Evolutionary conservation across 2,329 filamentous ascomycete genomes (phyloP).

Genomic region (Ophiocordyceps robertsii): DNA sequence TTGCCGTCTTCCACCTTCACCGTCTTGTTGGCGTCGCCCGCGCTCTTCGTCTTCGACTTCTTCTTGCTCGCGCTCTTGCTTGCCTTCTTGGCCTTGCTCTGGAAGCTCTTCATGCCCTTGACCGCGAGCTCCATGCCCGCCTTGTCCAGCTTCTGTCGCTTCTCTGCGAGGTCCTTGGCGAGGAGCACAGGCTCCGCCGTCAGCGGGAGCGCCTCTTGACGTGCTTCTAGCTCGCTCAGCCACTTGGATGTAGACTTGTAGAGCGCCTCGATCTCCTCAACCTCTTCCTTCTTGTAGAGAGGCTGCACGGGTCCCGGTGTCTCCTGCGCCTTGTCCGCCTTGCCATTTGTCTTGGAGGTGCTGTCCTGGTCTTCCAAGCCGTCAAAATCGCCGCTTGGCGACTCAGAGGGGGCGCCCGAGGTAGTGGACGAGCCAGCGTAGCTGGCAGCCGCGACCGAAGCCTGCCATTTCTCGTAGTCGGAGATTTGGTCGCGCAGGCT

Average conservation of each 20-base stretch:
- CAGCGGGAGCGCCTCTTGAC: constrained; percentile 55
- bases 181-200: constrained; percentile 66
- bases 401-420: constrained; percentile 30
- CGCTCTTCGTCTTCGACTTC: constrained; percentile 21
- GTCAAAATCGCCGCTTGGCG: constrained; percentile 45
- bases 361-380: constrained; percentile 63
- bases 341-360: constrained; percentile 23
- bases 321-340: constrained; percentile 30
- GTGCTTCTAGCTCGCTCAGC: constrained; percentile 57
- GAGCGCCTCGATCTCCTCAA: constrained; percentile 48
- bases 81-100: constrained; percentile 26
- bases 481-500: constrained; percentile 57
- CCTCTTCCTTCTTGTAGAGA: constrained; percentile 60
- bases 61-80: constrained; percentile 17
- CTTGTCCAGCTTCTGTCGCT: constrained; percentile 59
- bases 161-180: constrained; percentile 55
- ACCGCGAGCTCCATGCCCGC: constrained; percentile 56
- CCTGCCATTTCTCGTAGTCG: constrained; percentile 51
- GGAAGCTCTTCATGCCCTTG: constrained; percentile 44
- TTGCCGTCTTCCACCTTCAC: constrained; percentile 25
- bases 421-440: constrained; percentile 7
- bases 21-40: constrained; percentile 22
- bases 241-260: constrained; percentile 54
- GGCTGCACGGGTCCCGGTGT: constrained; percentile 42
- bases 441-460: constrained; percentile 27